A percentile compares a stretch with the other conserved stretches of the same genome.
Evolutionary conservation across 2,329 filamentous ascomycete genomes (phyloP).

Genomic region (Fonsecaea pedrosoi): DNA sequence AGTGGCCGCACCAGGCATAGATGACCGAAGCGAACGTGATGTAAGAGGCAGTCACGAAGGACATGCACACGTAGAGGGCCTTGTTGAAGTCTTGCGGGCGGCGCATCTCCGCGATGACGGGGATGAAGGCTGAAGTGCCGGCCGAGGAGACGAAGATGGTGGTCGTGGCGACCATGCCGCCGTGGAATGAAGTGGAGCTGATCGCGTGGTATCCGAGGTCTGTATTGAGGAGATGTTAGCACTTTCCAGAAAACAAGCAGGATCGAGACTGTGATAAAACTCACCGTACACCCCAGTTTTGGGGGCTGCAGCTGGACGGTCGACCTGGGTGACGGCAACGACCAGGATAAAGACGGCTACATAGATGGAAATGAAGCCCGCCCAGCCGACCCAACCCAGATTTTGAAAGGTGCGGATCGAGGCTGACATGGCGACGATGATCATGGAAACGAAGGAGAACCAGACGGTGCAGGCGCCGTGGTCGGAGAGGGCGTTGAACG

Average conservation of each 20-base stretch:
- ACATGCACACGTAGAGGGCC: constrained; percentile 76
- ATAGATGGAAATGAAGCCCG: constrained; percentile 65
- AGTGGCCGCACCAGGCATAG: constrained; percentile 56
- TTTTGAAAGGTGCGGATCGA: constrained; percentile 29
- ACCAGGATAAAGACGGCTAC: constrained; percentile 55
- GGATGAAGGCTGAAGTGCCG: constrained; percentile 70
- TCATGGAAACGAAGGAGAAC: constrained; percentile 41
- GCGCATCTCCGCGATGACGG: constrained; percentile 94
- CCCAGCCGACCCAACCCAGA: constrained; percentile 65
- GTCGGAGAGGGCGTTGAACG: constrained; percentile 50
- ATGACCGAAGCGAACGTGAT: constrained; percentile 50
- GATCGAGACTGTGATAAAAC: not conserved
- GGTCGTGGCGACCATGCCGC: constrained; percentile 43
- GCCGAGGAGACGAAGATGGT: constrained; percentile 44
- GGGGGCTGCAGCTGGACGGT: constrained; percentile 6
- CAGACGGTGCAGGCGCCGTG: constrained; percentile 46
- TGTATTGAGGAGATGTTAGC: constrained; percentile 9
- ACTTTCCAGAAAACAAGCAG: constrained; percentile 35
- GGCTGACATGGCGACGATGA: constrained; percentile 42
- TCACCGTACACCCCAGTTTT: constrained; percentile 18
- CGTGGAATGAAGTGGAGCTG: constrained; percentile 36
- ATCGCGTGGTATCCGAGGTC: constrained; percentile 43
- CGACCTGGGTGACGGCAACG: constrained; percentile 1
- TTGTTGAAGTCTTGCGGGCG: constrained; percentile 83
- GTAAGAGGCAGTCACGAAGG: constrained; percentile 55